Evolutionary conservation across 495 filamentous ascomycete genomes (phyloP).

Genomic region (Aspergillus asperescens): DNA sequence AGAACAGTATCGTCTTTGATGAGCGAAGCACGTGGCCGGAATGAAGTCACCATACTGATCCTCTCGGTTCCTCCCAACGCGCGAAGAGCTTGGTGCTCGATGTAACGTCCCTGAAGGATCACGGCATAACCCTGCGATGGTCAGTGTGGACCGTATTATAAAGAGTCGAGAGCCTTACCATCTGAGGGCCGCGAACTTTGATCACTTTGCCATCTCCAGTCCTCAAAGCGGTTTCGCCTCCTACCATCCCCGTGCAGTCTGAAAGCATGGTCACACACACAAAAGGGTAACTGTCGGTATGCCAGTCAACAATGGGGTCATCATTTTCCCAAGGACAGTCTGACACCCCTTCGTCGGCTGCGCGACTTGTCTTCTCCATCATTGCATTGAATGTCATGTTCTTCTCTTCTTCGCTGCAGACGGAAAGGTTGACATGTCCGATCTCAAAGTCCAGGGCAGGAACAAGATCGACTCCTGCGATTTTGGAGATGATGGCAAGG

Average conservation of each 20-base stretch:
- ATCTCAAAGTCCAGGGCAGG: constrained; percentile 70
- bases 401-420: constrained; percentile 52
- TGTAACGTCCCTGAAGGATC: constrained; percentile 66
- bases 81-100: constrained; percentile 63
- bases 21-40: constrained; percentile 55
- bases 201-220: constrained; percentile 57
- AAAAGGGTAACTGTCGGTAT: constrained; percentile 70
- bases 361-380: constrained; percentile 32
- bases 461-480: constrained; percentile 70
- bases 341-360: constrained; percentile 44
- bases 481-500: constrained; percentile 58
- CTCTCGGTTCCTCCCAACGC: constrained; percentile 60
- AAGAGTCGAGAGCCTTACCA: constrained; percentile 38
- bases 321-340: constrained; percentile 56
- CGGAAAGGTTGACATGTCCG: constrained; percentile 65
- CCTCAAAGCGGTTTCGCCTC: constrained; percentile 64
- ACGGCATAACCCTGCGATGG: constrained; percentile 56
- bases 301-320: constrained; percentile 65
- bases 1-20: constrained; percentile 62
- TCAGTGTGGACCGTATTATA: not conserved
- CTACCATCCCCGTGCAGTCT: constrained; percentile 64
- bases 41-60: constrained; percentile 70
- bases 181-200: constrained; percentile 64
- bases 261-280: constrained; percentile 75
- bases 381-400: constrained; percentile 39